A percentile compares a stretch with the other conserved stretches of the same genome.
Conservation (phyloP, 331 rosid genomes). For the Arachis monticola region DNA sequence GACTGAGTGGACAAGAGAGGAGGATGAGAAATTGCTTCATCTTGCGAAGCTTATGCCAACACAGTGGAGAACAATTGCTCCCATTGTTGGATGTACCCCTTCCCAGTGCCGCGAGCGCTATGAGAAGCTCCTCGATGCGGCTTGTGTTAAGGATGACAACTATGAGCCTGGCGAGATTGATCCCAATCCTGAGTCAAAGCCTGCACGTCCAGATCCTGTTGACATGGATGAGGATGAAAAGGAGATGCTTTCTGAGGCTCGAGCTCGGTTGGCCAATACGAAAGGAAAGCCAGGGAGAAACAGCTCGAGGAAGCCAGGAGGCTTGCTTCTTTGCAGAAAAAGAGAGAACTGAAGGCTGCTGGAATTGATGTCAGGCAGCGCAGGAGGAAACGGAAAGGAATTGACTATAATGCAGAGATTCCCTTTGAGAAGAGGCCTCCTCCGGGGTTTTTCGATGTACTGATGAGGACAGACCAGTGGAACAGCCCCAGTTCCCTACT, state of each 20-base stretch:
- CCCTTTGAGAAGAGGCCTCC: conserved; percentile 98
- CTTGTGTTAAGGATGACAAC: conserved; percentile 92
- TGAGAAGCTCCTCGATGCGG: conserved; percentile 93
- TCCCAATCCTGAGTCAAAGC: conserved; percentile 94
- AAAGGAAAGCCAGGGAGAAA: conserved; percentile 96
- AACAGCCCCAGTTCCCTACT: conserved; percentile 81
- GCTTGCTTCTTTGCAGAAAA: conserved; percentile 80
- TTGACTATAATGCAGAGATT: neutral
- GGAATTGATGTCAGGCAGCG: too few relatives aligned
- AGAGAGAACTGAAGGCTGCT: too few relatives aligned
- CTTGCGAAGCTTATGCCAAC: conserved; percentile 99
- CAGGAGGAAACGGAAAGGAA: conserved; percentile 82
- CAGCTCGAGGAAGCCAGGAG: conserved; percentile 99
- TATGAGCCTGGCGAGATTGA: conserved; percentile 98
- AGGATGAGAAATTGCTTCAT: conserved; percentile 83
- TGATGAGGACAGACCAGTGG: conserved; percentile 80
- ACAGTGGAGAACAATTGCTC: conserved; percentile 97
- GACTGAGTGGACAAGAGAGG: too few relatives aligned
- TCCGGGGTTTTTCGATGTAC: conserved; percentile 84
- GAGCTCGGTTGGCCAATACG: conserved; percentile 95
- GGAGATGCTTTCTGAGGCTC: conserved; percentile 98
- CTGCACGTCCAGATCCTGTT: conserved; percentile 55
- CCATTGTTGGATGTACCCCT: conserved; percentile 96
- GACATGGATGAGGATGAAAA: conserved; percentile 94
- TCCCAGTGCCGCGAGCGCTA: conserved; percentile 94